Conservation (phyloP, 164 flowering plant genomes). For the Magnolia sinica region DNA sequence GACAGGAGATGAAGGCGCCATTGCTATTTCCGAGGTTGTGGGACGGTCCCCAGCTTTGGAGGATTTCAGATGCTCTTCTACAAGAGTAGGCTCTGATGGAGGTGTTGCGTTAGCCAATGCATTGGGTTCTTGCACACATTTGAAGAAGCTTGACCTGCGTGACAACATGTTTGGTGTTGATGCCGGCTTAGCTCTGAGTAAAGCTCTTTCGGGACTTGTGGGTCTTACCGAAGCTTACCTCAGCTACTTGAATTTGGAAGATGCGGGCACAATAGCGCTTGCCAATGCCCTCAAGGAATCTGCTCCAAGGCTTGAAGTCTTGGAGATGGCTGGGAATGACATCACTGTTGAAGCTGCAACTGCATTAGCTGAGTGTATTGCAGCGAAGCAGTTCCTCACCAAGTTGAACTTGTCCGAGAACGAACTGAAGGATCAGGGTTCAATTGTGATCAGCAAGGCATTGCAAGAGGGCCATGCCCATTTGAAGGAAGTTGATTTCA, state of each 20-base stretch:
- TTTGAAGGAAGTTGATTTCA: conserved; percentile 69
- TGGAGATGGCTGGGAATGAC: conserved; percentile 90
- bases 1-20: conserved; percentile 95
- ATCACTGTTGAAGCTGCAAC: conserved; percentile 61
- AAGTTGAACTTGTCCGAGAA: conserved; percentile 74
- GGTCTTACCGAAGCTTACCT: conserved; percentile 56
- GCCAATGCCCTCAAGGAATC: conserved; percentile 53
- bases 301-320: conserved; percentile 53
- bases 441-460: conserved; percentile 50
- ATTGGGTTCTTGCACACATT: conserved; percentile 41
- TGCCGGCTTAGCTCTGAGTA: conserved; percentile 59
- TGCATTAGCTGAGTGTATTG: conserved; percentile 54
- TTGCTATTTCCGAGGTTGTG: conserved; percentile 71
- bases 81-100: conserved; percentile 82
- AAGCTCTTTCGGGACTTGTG: conserved; percentile 38
- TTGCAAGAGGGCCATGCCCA: conserved; percentile 42
- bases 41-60: conserved; percentile 61
- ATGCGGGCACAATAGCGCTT: conserved; percentile 66
- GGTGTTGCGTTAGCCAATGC: conserved; percentile 70
- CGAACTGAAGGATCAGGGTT: conserved; percentile 77
- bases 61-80: conserved; percentile 90
- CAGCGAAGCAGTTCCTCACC: conserved; percentile 39
- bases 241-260: conserved; percentile 80
- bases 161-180: conserved; percentile 91
- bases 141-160: conserved; percentile 74